Conservation (phyloP, 1,284 basidiomycete species). For the Boletus mariae region DNA sequence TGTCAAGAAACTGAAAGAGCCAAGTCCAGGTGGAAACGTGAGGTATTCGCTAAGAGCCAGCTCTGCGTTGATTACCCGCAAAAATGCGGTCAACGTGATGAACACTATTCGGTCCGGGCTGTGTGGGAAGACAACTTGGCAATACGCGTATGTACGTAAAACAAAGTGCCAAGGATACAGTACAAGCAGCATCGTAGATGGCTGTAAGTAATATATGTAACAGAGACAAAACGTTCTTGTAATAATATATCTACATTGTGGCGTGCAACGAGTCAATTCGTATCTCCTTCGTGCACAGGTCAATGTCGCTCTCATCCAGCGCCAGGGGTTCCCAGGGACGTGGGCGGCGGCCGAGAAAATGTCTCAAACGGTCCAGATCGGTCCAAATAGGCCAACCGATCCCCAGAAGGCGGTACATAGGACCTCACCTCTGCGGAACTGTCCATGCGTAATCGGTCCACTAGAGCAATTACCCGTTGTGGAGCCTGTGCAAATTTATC, state of each 20-base stretch:
- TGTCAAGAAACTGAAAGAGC: constrained; percentile 10
- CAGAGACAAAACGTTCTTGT: neutral
- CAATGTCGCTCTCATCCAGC: constrained; percentile 13
- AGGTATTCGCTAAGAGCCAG: neutral
- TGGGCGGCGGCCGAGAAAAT: constrained; percentile 36
- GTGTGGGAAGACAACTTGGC: constrained; percentile 7
- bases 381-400: constrained; percentile 12
- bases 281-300: neutral
- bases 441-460: constrained; percentile 45
- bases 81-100: constrained; percentile 7
- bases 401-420: constrained; percentile 31
- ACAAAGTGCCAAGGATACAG: constrained; percentile 10
- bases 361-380: constrained; percentile 27
- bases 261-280: neutral
- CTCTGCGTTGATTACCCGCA: neutral
- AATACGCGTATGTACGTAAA: neutral
- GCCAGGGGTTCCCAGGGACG: constrained; percentile 1
- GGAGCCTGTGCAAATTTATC: constrained; percentile 28
- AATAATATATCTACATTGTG: constrained; percentile 23
- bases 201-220: too few species aligned
- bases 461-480: constrained; percentile 34
- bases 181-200: neutral
- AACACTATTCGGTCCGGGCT: constrained; percentile 10
- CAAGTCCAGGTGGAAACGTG: constrained; percentile 19
- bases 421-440: constrained; percentile 47